phyloP scores from a whole-genome alignment of 2,329 filamentous ascomycete genomes.

The Botrytis aclada region DNA sequence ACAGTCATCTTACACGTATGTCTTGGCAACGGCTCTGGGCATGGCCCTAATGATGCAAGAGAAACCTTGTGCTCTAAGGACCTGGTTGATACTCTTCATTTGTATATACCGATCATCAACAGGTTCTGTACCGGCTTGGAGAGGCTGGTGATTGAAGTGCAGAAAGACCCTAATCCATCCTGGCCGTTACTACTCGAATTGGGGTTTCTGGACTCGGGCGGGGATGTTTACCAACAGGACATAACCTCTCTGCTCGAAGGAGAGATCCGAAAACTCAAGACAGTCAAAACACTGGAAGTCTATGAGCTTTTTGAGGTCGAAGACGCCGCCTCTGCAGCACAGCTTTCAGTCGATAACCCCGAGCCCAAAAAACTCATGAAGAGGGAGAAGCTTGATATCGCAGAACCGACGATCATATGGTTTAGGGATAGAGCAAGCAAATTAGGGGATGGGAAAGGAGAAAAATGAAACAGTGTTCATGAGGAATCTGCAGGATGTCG shows the following conservation, averaged over 20 bases:
- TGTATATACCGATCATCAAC: background rate
- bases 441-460: background rate
- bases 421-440: background rate
- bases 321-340: background rate
- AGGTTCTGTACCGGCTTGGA: background rate
- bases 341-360: background rate
- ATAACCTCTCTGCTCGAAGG: background rate
- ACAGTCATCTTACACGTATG: background rate
- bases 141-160: background rate
- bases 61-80: background rate
- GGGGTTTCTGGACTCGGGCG: background rate
- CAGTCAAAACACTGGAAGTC: background rate
- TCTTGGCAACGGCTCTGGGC: no score
- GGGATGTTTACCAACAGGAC: no score
- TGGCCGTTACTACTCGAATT: fast-evolving
- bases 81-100: background rate
- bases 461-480: no score
- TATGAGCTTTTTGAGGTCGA: background rate
- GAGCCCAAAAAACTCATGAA: background rate
- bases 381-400: background rate
- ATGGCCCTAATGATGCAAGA: background rate
- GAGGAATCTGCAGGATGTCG: background rate
- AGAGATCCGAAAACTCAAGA: background rate
- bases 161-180: background rate
- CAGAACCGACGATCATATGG: background rate